These are phyloP conservation scores for Crithidia bombi DNA, from an alignment of 208 protist genomes.

Conservation along the genomic window DNA sequence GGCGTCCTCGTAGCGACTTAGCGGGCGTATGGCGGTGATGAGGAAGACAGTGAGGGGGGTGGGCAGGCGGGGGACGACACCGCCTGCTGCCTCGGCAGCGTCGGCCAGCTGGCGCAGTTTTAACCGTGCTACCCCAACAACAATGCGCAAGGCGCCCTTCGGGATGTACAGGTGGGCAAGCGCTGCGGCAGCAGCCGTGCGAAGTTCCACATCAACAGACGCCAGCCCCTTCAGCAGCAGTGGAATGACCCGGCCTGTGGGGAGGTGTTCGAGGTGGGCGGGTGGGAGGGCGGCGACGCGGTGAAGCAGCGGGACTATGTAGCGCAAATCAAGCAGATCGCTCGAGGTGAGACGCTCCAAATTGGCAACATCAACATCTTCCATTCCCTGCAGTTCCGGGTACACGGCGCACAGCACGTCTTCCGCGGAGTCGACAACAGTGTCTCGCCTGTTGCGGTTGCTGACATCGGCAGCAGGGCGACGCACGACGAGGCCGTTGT, in stretches of 20 bases:
- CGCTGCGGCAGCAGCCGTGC: slow-evolving; percentile 50
- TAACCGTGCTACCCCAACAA: slow-evolving; percentile 74
- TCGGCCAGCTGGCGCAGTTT: slow-evolving; percentile 63
- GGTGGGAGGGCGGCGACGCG: slow-evolving; percentile 63
- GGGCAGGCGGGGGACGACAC: slow-evolving; percentile 63
- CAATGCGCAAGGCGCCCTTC: slow-evolving; percentile 55
- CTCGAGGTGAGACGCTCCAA: slow-evolving; percentile 38
- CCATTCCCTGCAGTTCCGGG: slow-evolving; percentile 56
- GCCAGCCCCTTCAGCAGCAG: slow-evolving; percentile 77
- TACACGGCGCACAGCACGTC: slow-evolving; percentile 74
- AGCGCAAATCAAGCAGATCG: slow-evolving; percentile 74
- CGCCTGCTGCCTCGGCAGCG: slow-evolving; percentile 3
- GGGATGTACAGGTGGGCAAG: slow-evolving; percentile 58
- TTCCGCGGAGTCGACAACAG: slow-evolving; percentile 15
- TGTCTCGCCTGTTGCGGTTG: neutral
- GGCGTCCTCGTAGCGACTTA: slow-evolving; percentile 53
- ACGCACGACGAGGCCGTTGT: slow-evolving; percentile 63
- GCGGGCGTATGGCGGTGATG: slow-evolving; percentile 53
- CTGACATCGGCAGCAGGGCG: neutral
- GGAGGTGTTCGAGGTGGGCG: slow-evolving; percentile 36
- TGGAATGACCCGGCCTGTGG: slow-evolving; percentile 63
- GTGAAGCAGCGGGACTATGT: slow-evolving; percentile 83
- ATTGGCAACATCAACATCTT: slow-evolving; percentile 51
- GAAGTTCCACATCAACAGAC: slow-evolving; percentile 57
- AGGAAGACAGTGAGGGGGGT: slow-evolving; percentile 72